Conservation (phyloP, 257 asterid genomes). For the Ophiorrhiza pumila region DNA sequence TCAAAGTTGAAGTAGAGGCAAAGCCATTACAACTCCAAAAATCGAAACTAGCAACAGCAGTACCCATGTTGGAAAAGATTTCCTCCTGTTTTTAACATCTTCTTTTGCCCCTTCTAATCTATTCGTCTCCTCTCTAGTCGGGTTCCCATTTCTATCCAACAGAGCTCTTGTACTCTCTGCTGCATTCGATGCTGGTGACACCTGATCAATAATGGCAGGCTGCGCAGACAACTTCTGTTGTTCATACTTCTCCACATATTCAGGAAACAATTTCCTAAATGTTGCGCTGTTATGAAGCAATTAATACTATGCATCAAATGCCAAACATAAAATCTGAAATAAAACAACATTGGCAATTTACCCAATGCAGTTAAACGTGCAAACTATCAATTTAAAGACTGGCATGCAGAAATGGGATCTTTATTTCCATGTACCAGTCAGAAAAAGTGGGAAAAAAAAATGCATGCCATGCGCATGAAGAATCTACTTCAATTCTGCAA, state of each 20-base stretch:
- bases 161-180: slow-evolving; percentile 33
- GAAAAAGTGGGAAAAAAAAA: neutral
- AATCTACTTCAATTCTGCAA: neutral
- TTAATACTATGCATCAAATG: slow-evolving; percentile 11
- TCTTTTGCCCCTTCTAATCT: slow-evolving; percentile 40
- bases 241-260: slow-evolving; percentile 74
- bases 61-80: slow-evolving; percentile 70
- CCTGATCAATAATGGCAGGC: slow-evolving; percentile 38
- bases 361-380: neutral
- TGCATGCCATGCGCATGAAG: neutral
- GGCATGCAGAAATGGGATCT: neutral
- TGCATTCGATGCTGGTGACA: slow-evolving; percentile 28
- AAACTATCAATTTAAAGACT: neutral
- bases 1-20: slow-evolving; percentile 86
- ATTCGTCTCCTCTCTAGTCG: slow-evolving; percentile 34
- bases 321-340: neutral
- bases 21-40: slow-evolving; percentile 81
- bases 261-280: slow-evolving; percentile 79
- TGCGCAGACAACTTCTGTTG: slow-evolving; percentile 52
- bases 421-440: neutral
- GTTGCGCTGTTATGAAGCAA: slow-evolving; percentile 48
- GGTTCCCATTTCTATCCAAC: slow-evolving; percentile 39
- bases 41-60: slow-evolving; percentile 56
- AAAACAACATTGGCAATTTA: neutral
- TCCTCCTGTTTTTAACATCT: slow-evolving; percentile 46